A percentile compares a stretch with the other conserved stretches of the same genome.
Evolutionary conservation across 1,284 basidiomycete species (phyloP).

Genomic region (Polyporus tsugae): DNA sequence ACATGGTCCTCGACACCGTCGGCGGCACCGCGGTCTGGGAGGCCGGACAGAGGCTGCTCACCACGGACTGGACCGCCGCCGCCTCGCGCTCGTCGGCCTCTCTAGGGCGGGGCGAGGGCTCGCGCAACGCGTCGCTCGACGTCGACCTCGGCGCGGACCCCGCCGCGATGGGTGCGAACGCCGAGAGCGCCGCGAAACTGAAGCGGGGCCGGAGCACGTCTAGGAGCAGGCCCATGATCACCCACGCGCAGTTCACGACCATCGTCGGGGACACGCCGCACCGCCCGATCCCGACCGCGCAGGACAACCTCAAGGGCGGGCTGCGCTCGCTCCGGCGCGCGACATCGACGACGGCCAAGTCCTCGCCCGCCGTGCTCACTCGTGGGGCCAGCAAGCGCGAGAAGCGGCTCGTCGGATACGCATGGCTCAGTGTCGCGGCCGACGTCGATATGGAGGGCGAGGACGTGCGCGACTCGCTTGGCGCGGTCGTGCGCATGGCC

Average conservation of each 20-base stretch:
- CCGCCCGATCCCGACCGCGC: conserved; percentile 68
- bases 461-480: conserved; percentile 71
- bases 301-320: conserved; percentile 76
- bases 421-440: conserved; percentile 76
- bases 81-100: conserved; percentile 31
- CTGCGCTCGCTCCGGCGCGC: conserved; percentile 65
- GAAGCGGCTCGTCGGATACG: conserved; percentile 64
- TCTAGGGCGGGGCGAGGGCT: conserved; percentile 14
- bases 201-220: conserved; percentile 17
- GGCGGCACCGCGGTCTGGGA: conserved; percentile 83
- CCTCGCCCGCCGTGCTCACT: conserved; percentile 24
- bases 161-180: neutral
- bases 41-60: conserved; percentile 68
- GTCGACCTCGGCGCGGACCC: conserved; percentile 22
- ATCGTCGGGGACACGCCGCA: conserved; percentile 73
- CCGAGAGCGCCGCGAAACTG: conserved; percentile 17
- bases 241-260: conserved; percentile 72
- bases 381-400: conserved; percentile 20
- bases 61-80: conserved; percentile 32
- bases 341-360: conserved; percentile 36
- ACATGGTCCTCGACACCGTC: conserved; percentile 82
- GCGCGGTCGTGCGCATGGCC: conserved; percentile 61
- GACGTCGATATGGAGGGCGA: conserved; percentile 85
- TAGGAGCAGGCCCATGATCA: conserved; percentile 31
- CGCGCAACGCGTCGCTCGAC: conserved; percentile 22